phyloP scores from a whole-genome alignment of 768 basidiomycete genomes.

The Xerocomellus dryophilus region DNA sequence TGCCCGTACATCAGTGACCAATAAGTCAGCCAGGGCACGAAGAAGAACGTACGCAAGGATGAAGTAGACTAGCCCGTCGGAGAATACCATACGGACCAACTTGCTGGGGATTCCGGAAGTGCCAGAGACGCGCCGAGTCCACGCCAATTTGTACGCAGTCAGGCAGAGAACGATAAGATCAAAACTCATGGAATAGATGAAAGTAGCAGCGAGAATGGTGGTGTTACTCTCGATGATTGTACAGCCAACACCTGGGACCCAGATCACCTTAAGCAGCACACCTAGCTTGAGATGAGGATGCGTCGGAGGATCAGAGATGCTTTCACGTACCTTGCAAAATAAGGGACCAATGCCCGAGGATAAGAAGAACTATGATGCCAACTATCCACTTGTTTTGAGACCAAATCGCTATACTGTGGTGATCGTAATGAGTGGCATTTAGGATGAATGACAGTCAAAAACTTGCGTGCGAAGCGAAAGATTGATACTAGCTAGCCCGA shows the following conservation, averaged over 20 bases:
- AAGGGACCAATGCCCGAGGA: conserved; percentile 68
- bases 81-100: conserved; percentile 62
- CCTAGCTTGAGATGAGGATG: conserved; percentile 35
- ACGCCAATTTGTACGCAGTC: conserved; percentile 56
- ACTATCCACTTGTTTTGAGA: conserved; percentile 54
- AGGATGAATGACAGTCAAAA: not conserved
- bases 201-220: conserved; percentile 61
- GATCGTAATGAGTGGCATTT: conserved; percentile 11
- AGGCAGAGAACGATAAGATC: conserved; percentile 59
- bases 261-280: conserved; percentile 54
- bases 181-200: conserved; percentile 76
- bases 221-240: conserved; percentile 59
- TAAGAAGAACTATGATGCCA: conserved; percentile 47
- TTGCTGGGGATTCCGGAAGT: conserved; percentile 36
- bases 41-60: conserved; percentile 58
- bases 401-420: conserved; percentile 60
- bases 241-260: conserved; percentile 50
- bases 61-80: conserved; percentile 73
- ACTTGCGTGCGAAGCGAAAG: conserved; percentile 44
- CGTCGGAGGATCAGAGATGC: not conserved
- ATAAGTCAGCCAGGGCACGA: conserved; percentile 19
- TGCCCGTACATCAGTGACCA: conserved; percentile 20
- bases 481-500: conserved; percentile 47
- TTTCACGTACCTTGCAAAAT: conserved; percentile 53
- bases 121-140: conserved; percentile 19